Conservation (phyloP, 805 yeast genomes). For the Blastobotrys attinorum region DNA sequence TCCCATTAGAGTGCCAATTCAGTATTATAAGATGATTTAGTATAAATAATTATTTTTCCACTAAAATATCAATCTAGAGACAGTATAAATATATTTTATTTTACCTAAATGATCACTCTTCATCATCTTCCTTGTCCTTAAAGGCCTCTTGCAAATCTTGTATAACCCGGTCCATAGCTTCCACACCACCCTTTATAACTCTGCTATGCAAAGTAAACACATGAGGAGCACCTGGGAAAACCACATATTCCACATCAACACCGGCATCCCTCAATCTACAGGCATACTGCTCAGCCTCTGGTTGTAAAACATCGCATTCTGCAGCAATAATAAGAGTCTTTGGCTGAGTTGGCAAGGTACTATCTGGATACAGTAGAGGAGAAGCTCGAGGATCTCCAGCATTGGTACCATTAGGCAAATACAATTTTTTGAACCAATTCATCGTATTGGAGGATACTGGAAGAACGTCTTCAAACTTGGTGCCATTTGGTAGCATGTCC, state of each 20-base stretch:
- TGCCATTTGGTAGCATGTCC: conserved; percentile 25
- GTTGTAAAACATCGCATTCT: conserved; percentile 36
- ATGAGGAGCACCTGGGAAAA: conserved; percentile 36
- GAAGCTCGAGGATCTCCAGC: conserved; percentile 32
- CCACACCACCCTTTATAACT: too few species aligned
- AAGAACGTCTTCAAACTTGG: conserved; percentile 30
- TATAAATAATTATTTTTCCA: too few species aligned
- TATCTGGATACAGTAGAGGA: conserved; percentile 36
- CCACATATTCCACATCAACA: conserved; percentile 9
- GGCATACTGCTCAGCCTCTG: conserved; percentile 39
- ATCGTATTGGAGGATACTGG: conserved; percentile 40
- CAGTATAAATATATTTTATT: too few species aligned
- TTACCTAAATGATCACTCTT: too few species aligned
- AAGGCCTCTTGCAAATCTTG: too few species aligned
- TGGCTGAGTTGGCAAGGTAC: conserved; percentile 33
- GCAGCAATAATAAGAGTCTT: conserved; percentile 36
- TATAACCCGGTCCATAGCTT: too few species aligned
- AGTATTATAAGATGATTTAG: too few species aligned
- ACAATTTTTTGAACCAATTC: conserved; percentile 38
- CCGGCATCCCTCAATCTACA: conserved; percentile 34
- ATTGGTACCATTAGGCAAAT: conserved; percentile 32
- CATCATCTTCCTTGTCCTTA: too few species aligned
- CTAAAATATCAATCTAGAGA: too few species aligned
- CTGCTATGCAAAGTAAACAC: too few species aligned
- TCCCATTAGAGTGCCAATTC: too few species aligned